Base-by-base conservation (phyloP, 768 basidiomycete species). In the Rubroboletus pulcherrimus region DNA sequence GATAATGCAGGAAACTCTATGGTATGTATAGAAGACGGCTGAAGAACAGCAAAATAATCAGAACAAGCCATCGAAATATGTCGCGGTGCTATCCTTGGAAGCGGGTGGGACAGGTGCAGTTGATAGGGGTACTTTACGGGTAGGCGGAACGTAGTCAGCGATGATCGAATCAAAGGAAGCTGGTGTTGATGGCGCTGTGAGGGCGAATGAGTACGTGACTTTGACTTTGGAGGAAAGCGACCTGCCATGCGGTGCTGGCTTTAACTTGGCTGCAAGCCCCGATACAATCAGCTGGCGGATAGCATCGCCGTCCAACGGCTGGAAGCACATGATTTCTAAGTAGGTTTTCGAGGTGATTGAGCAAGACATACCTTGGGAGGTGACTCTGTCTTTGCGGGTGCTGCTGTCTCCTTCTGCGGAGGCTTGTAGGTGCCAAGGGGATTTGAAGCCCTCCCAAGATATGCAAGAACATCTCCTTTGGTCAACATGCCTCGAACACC, bases 401-500 rank as follows among this genome's bases (percentile, higher is more conserved):
- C 12, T 56, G 62, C 56, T 74, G 62, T 48, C 44, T 69, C 63
- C 43, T 64, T 63, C 41, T 63, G 61, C 14, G 74, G 60, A 60
- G 77, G 77, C 67, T 86, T 87, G 73, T 78, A 90, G 3, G 89
- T 89, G 37, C 92, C 93, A 19, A 79, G 76, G 0, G 93, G 90
- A 35, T 79, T 78, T 11, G 86, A 86, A 19, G 93, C 89, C 71
- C 86, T 86, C 19, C 96, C 96, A 6, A 97, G 77, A 72, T 84
- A 86, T 3, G 91, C 76, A 30, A 99, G 79, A 1, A 98, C 87
- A 67, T 99, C 96, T 11, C 97, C 97, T 71, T 98, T 98, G 46
- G 95, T 98, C 57, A 98, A 71, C 88, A 94, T 95, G 14, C 97
- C 96, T 37, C 90, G 81, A 50, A 91, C 78, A 47, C 96, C 96